phyloP scores from a whole-genome alignment of 2,329 filamentous ascomycete genomes.

The Nigrograna mackinnonii region DNA sequence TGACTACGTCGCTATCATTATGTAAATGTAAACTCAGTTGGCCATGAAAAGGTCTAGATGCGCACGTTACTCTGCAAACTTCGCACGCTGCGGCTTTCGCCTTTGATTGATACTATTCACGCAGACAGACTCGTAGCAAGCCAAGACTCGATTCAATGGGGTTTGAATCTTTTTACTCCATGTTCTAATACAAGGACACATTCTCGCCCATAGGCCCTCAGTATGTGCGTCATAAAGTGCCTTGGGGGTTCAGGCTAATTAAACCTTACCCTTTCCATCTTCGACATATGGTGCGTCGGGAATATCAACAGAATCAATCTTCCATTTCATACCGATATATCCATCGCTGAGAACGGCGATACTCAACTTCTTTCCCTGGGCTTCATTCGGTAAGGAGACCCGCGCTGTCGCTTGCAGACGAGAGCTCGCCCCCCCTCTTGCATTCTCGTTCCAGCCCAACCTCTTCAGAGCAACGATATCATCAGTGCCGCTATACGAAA shows the following conservation, averaged over 20 bases:
- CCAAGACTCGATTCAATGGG: background rate
- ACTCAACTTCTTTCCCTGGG: constrained; percentile 66
- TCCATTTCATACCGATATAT: constrained; percentile 77
- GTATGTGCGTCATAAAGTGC: background rate
- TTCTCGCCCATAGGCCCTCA: too few species aligned
- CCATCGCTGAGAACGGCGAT: constrained; percentile 82
- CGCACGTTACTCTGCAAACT: too few species aligned
- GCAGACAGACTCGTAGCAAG: background rate
- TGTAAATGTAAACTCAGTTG: too few species aligned
- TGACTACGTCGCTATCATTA: too few species aligned
- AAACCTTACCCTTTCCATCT: constrained; percentile 28
- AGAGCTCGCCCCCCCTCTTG: constrained; percentile 17
- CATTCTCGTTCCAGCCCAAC: constrained; percentile 67
- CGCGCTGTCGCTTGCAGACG: constrained; percentile 59
- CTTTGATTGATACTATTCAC: background rate
- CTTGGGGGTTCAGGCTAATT: background rate
- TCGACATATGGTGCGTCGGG: constrained; percentile 42
- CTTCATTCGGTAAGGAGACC: constrained; percentile 63
- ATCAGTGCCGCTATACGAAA: constrained; percentile 68
- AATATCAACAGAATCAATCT: constrained; percentile 55
- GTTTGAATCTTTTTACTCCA: background rate
- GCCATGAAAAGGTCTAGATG: too few species aligned
- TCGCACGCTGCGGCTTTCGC: background rate
- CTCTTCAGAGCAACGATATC: constrained; percentile 87
- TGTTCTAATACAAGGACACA: background rate